Conservation (phyloP, 2,329 filamentous ascomycete genomes). For the Cadophora malorum region DNA sequence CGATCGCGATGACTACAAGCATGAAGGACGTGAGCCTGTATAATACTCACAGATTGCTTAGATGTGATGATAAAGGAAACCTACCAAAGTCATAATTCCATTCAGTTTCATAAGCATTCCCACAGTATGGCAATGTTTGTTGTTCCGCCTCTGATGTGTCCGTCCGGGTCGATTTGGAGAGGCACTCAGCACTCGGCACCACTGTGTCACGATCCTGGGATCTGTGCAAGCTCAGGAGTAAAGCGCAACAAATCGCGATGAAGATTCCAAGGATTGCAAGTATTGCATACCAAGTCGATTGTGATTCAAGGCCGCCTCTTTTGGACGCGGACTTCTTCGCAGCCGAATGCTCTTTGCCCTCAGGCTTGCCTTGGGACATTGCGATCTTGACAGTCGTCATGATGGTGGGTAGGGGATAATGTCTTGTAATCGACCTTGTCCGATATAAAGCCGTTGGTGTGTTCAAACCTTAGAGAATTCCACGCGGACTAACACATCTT, state of each 20-base stretch:
- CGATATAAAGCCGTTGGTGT: neutral
- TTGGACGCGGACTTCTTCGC: neutral
- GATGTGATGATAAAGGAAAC: neutral
- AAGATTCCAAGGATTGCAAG: neutral
- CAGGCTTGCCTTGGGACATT: neutral
- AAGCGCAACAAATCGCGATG: neutral
- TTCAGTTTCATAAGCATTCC: neutral
- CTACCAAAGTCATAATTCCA: neutral
- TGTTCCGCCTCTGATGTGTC: neutral
- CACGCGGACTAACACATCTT: neutral
- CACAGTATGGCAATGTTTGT: neutral
- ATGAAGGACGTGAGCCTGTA: neutral
- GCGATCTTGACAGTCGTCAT: neutral
- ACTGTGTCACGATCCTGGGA: neutral
- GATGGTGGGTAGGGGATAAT: no score
- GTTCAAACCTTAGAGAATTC: neutral
- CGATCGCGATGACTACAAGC: constrained; percentile 28
- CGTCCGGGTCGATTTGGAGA: neutral
- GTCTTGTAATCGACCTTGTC: neutral
- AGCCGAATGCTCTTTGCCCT: neutral
- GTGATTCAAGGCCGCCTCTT: neutral
- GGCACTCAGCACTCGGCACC: neutral
- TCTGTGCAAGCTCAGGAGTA: neutral
- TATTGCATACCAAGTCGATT: neutral
- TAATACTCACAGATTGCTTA: neutral